Percentiles rank a stretch among this genome's conserved stretches.
Evolutionary conservation across 2,329 filamentous ascomycete species (phyloP).

Genomic region (Arthrobotrys pseudoclavata): DNA sequence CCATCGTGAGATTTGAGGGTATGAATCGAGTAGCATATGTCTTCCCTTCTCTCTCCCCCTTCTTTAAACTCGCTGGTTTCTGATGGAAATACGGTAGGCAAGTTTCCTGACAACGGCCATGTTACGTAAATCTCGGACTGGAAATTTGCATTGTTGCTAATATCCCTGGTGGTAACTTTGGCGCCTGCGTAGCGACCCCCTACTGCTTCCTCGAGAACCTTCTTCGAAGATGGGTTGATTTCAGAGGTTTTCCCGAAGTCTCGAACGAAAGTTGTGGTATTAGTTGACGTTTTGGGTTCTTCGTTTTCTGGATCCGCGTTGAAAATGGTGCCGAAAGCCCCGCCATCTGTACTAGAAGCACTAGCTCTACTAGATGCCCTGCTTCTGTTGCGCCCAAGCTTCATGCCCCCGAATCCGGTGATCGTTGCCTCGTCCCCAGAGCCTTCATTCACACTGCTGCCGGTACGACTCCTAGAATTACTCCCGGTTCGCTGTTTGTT

Average conservation of each 20-base stretch:
- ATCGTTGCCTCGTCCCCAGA: slow-evolving; percentile 45
- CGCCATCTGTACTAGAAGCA: slow-evolving; percentile 54
- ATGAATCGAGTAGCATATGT: slow-evolving; percentile 34
- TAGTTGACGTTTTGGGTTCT: slow-evolving; percentile 2
- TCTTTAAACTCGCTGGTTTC: slow-evolving; percentile 42
- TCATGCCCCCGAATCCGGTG: slow-evolving; percentile 30
- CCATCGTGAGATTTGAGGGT: slow-evolving; percentile 49
- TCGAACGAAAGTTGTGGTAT: slow-evolving; percentile 28
- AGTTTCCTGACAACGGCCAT: slow-evolving; percentile 36
- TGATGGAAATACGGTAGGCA: slow-evolving; percentile 39
- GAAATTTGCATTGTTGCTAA: slow-evolving; percentile 33
- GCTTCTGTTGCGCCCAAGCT: slow-evolving; percentile 43
- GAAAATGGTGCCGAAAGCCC: slow-evolving; percentile 49
- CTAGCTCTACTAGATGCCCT: slow-evolving; percentile 54
- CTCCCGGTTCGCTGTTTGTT: slow-evolving; percentile 30
- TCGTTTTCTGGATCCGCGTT: slow-evolving; percentile 29
- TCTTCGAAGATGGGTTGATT: slow-evolving; percentile 58
- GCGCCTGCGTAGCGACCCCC: slow-evolving; percentile 47
- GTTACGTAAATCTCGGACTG: slow-evolving; percentile 52
- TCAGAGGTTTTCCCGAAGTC: slow-evolving; percentile 61
- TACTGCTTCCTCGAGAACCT: slow-evolving; percentile 62
- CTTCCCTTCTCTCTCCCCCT: slow-evolving; percentile 23
- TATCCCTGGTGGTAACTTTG: slow-evolving; percentile 47
- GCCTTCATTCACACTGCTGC: slow-evolving; percentile 46
- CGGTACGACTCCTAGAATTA: slow-evolving; percentile 33